A percentile compares a stretch with the other conserved stretches of the same genome.
Evolutionary conservation across 805 yeast genomes (phyloP).

Genomic region (Candida michaelii): DNA sequence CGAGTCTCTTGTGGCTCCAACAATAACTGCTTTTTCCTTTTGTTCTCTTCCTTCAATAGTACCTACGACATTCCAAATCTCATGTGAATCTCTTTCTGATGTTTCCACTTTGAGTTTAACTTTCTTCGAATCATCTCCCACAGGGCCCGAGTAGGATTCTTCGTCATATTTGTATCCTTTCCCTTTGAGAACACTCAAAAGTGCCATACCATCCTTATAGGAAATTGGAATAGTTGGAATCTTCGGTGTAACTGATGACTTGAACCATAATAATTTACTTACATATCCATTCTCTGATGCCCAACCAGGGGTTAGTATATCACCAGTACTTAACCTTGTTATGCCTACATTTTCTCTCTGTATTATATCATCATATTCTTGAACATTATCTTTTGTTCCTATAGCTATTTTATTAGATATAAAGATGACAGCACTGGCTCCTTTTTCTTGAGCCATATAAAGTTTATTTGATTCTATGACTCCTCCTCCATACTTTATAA

Average conservation of each 20-base stretch:
- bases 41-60: slow-evolving; percentile 81
- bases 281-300: slow-evolving; percentile 42
- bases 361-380: slow-evolving; percentile 41
- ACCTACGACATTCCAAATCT: slow-evolving; percentile 77
- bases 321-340: slow-evolving; percentile 68
- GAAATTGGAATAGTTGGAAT: slow-evolving; percentile 80
- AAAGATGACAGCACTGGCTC: slow-evolving; percentile 68
- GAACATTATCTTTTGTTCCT: slow-evolving; percentile 13
- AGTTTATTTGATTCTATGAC: slow-evolving; percentile 40
- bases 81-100: slow-evolving; percentile 54
- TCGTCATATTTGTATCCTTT: slow-evolving; percentile 32
- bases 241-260: slow-evolving; percentile 57
- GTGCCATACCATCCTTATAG: slow-evolving; percentile 58
- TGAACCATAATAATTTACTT: slow-evolving; percentile 41
- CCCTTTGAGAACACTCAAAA: slow-evolving; percentile 32
- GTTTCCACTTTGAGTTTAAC: slow-evolving; percentile 35
- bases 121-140: slow-evolving; percentile 14
- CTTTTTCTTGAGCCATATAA: slow-evolving; percentile 50
- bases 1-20: slow-evolving; percentile 84
- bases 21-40: slow-evolving; percentile 63
- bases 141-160: slow-evolving; percentile 27
- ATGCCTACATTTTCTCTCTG: slow-evolving; percentile 58
- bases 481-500: slow-evolving; percentile 58
- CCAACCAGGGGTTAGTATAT: slow-evolving; percentile 79
- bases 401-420: slow-evolving; percentile 38